Base-by-base conservation (phyloP, 192 early-diverging fungal species). In the Entomortierella parvispora region DNA sequence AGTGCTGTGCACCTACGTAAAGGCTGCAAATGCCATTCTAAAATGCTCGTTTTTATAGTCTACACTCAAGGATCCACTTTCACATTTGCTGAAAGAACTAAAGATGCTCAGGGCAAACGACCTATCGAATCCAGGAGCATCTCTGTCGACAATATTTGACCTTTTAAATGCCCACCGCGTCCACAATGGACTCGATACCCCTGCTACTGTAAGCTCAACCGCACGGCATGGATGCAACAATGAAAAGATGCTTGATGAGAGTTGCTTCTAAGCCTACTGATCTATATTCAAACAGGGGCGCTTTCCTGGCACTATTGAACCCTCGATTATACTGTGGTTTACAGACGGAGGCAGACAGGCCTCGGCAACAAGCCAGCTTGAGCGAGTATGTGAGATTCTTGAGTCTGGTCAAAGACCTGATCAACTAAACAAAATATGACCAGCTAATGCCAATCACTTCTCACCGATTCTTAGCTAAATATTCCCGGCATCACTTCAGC, bases 261-360 rank as follows among this genome's bases (percentile, higher is more conserved):
- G n/a, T n/a, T n/a, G n/a, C n/a, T 40, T 40, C 37, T 40, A 40
- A 40, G 7, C 37, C 6, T 14, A 51, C 28, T 43, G 9, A 18
- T 15, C 18, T 2, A 20, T 15, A 20, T 23, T 31, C 42, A 12
- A 5, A 25, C 83, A 87, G 71, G 91, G 93, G 1, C 85, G 93
- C 31, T 94, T 89, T 46, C 85, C 89, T 5, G 81, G 81, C 18
- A 80, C 87, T 8, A 83, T 82, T 53, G 92, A 95, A 56, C 81
- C 88, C 0, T 85, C 87, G 26, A 78, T 89, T 15, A 89, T 95
- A 5, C 72, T 93, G 45, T 95, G 92, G 93, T 88, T 95, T 51
- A 95, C 93, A 0, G 92, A 95, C 55, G 93, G 88, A 2, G 85
- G 81, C 52, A 79, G 80, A 61, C 86, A 91, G 44, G 80, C 89